These are phyloP conservation scores for Artemisia annua DNA, from an alignment of 129 eudicot genomes.

Conservation along the genomic window DNA sequence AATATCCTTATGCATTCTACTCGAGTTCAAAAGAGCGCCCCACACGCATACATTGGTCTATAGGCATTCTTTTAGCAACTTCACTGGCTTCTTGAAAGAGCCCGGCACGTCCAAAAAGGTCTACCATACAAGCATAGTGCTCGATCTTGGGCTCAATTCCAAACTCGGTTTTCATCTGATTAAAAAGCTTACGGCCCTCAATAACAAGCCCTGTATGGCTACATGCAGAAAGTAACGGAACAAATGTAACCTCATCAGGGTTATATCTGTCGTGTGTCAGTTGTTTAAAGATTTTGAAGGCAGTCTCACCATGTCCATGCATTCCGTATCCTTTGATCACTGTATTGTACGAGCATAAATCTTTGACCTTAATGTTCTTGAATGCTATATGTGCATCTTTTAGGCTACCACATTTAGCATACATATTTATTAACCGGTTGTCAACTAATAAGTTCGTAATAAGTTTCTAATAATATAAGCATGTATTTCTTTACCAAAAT, in stretches of 20 bases:
- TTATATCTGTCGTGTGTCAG: constrained; percentile 45
- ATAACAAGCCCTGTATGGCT: constrained; percentile 70
- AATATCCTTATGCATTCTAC: constrained; percentile 49
- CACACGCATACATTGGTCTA: constrained; percentile 64
- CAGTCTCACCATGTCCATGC: constrained; percentile 60
- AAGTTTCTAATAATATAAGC: constrained; percentile 44
- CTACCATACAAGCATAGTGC: constrained; percentile 76
- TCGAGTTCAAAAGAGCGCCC: constrained; percentile 77
- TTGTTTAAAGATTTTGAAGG: constrained; percentile 43
- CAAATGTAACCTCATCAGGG: constrained; percentile 72
- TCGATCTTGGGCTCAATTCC: constrained; percentile 57
- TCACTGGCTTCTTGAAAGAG: constrained; percentile 59
- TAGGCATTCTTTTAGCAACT: constrained; percentile 53
- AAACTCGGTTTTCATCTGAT: constrained; percentile 46
- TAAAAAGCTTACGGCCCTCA: constrained; percentile 50
- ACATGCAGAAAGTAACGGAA: constrained; percentile 75
- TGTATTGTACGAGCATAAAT: constrained; percentile 62
- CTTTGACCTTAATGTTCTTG: constrained; percentile 35
- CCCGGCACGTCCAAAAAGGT: constrained; percentile 87
- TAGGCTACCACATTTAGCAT: constrained; percentile 66
- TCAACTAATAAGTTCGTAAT: constrained; percentile 35
- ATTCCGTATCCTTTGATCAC: constrained; percentile 78
- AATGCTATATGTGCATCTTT: constrained; percentile 42
- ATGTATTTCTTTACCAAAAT: constrained; percentile 59
- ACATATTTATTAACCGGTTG: constrained; percentile 68